Conservation (phyloP, 352 stramenopile genomes). For the Pythium monospermum region DNA sequence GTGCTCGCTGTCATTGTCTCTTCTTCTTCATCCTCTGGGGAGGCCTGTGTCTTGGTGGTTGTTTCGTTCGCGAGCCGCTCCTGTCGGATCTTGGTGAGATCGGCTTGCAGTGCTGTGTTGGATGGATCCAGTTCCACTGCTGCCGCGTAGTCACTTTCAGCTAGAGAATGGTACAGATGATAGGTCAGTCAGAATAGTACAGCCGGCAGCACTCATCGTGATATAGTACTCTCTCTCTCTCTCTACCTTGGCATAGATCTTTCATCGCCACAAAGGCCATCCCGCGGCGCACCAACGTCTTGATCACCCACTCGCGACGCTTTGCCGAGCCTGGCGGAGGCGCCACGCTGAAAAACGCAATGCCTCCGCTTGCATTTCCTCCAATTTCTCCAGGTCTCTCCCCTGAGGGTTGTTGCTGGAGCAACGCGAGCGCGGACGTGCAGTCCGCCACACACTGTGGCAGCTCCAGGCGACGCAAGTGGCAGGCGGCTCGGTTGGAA, state of each 20-base stretch:
- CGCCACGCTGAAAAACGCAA: slow-evolving; percentile 56
- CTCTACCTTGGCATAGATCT: slow-evolving; percentile 35
- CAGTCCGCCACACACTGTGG: slow-evolving; percentile 60
- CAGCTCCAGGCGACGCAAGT: slow-evolving; percentile 42
- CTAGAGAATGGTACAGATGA: slow-evolving; percentile 20
- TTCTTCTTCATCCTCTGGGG: no score
- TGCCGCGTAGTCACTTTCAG: slow-evolving; percentile 49
- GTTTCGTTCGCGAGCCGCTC: no score
- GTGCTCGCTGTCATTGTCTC: no score
- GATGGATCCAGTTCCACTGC: slow-evolving; percentile 54
- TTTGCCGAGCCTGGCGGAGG: slow-evolving; percentile 47
- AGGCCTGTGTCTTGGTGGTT: no score
- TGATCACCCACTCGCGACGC: slow-evolving; percentile 70
- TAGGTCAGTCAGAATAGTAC: background rate
- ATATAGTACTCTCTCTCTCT: no score
- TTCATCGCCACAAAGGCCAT: slow-evolving; percentile 37
- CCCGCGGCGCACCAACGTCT: slow-evolving; percentile 64
- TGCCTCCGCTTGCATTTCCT: slow-evolving; percentile 4
- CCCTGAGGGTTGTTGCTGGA: slow-evolving; percentile 33
- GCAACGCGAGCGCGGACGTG: slow-evolving; percentile 38
- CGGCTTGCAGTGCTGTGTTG: slow-evolving; percentile 41
- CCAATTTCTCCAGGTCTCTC: no score
- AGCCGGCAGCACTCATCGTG: no score
- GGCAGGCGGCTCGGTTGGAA: slow-evolving; percentile 72
- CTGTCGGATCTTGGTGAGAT: slow-evolving; percentile 37